Percentiles rank a stretch among this genome's conserved stretches.
Conservation (phyloP, 2,329 filamentous ascomycete species). For the Parastagonospora nodorum region DNA sequence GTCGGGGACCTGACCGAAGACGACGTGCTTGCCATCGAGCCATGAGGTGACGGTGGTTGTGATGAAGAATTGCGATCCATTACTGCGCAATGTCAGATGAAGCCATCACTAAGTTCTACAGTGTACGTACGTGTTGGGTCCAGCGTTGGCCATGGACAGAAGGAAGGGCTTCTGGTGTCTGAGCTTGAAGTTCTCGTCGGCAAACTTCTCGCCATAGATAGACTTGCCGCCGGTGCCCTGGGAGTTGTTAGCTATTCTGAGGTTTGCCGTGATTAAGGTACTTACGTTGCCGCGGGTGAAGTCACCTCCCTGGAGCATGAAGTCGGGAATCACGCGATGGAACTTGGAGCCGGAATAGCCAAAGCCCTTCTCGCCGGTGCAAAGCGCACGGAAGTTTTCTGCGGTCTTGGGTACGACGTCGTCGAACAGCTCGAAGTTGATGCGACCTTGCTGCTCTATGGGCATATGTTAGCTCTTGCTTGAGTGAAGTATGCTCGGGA, state of each 20-base stretch:
- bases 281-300: constrained; percentile 90
- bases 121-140: constrained; percentile 78
- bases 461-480: not conserved
- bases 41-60: constrained; percentile 70
- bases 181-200: constrained; percentile 85
- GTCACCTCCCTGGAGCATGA: constrained; percentile 97
- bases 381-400: constrained; percentile 83
- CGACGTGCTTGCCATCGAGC: constrained; percentile 82
- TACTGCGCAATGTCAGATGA: constrained; percentile 51
- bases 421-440: constrained; percentile 89
- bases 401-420: constrained; percentile 86
- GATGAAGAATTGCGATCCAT: constrained; percentile 76
- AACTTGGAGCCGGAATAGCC: constrained; percentile 84
- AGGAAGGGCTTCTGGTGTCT: constrained; percentile 77
- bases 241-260: constrained; percentile 17
- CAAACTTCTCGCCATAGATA: constrained; percentile 94
- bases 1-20: constrained; percentile 74
- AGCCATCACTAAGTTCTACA: not conserved
- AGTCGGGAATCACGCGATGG: constrained; percentile 90
- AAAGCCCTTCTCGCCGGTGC: constrained; percentile 79
- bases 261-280: constrained; percentile 17
- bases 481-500: no score
- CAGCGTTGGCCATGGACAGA: constrained; percentile 94
- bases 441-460: constrained; percentile 68
- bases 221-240: constrained; percentile 90